Conservation (phyloP, 148 eudicot species). For the Rhododendron mucronatum region DNA sequence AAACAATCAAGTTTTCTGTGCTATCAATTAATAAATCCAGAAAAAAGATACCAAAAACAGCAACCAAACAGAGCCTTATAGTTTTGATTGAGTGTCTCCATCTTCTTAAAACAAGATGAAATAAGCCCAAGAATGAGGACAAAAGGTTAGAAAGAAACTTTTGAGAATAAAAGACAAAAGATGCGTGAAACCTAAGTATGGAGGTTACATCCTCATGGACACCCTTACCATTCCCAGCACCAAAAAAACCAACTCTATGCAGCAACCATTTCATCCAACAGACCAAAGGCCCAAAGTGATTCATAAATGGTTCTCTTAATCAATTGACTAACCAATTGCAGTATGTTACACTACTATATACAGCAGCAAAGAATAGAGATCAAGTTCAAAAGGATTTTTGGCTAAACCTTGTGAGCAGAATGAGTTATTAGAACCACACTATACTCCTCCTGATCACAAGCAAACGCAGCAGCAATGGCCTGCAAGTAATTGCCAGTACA, state of each 20-base stretch:
- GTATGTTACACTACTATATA: not conserved
- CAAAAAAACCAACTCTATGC: not conserved
- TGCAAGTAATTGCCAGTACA: constrained; percentile 8
- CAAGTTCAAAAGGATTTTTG: not conserved
- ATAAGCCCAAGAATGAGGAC: not conserved
- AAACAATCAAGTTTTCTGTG: not conserved
- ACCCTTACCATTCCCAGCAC: not conserved
- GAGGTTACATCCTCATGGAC: not conserved
- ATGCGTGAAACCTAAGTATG: not conserved
- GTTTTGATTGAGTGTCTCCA: not conserved
- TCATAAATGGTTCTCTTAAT: not conserved
- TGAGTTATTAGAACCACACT: constrained; percentile 67
- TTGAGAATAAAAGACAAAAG: not conserved
- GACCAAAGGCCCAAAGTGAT: constrained; percentile 1
- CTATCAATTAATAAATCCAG: not conserved
- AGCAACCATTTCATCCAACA: not conserved
- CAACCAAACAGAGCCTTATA: not conserved
- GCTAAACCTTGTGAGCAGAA: constrained; percentile 67
- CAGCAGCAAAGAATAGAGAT: not conserved
- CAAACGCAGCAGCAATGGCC: constrained; percentile 89
- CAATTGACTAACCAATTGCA: not conserved
- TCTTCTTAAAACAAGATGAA: not conserved
- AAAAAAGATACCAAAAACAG: not conserved
- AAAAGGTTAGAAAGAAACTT: not conserved
- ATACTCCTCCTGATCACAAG: constrained; percentile 55